Evolutionary conservation across 2,329 filamentous ascomycete species (phyloP).

Genomic region (Mollisia scopiformis): DNA sequence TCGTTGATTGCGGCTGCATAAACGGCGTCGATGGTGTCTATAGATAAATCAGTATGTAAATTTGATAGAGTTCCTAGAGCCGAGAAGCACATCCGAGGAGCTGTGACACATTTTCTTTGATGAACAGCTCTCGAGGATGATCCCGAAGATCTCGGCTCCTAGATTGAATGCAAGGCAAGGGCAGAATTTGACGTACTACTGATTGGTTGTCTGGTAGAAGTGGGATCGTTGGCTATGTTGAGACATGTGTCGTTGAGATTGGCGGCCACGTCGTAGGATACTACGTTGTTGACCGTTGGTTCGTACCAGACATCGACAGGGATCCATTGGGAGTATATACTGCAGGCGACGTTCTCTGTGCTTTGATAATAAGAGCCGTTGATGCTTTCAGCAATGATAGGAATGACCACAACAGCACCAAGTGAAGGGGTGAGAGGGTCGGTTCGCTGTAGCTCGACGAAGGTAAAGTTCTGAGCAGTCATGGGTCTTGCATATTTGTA

Average conservation of each 20-base stretch:
- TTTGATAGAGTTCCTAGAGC: no score
- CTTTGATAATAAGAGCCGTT: constrained; percentile 1
- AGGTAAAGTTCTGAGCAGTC: constrained; percentile 1
- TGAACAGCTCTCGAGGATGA: no score
- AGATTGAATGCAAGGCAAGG: no score
- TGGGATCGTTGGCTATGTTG: not conserved
- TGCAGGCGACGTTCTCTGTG: constrained; percentile 6
- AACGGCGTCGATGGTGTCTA: not conserved
- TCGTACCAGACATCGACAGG: constrained; percentile 6
- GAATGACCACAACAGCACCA: not conserved
- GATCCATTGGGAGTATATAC: constrained; percentile 7
- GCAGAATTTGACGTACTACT: no score
- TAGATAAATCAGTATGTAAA: no score
- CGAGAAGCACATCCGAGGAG: no score
- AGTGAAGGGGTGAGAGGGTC: constrained; percentile 1
- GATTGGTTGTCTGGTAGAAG: not conserved
- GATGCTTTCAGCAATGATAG: not conserved
- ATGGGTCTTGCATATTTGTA: not conserved
- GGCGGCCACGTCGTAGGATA: not conserved
- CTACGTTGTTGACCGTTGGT: constrained; percentile 7
- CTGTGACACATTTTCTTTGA: no score
- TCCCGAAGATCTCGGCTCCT: no score
- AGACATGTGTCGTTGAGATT: constrained; percentile 3
- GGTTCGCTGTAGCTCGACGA: not conserved
- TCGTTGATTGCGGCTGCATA: constrained; percentile 9